Evolutionary conservation across 1,139 yeast genomes (phyloP), one percentile per base, ranked within the genome.

Genomic region (Saccharomyces hybrid): DNA sequence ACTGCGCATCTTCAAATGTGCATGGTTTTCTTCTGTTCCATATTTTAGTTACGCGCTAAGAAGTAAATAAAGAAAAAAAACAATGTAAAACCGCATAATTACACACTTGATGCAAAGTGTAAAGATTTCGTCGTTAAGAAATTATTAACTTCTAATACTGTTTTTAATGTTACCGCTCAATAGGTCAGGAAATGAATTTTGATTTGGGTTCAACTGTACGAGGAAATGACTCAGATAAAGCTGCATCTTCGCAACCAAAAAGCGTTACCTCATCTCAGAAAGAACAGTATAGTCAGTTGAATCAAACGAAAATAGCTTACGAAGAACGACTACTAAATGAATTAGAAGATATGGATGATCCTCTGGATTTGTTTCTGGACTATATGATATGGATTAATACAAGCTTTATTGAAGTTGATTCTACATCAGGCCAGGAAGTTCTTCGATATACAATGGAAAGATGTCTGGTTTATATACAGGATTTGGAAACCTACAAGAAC

Each of bases 381-480:
- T 90, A 88, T 61, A 76, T 91, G n/a, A 69, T 74, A 14, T 90
- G 96, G 96, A 81, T 82, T 6, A 82, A 80, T 54, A 76, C 77
- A 49, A 78, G 76, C 46, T 86, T 72, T 61, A 91, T 95, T 0
- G 83, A 83, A 48, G 96, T 95, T 0, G 93, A 90, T 0, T 75
- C 78, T 25, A 79, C 80, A 8, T 74, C 77, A 3, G 86, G 84
- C 46, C 85, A 90, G 59, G 91, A 90, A 0, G 73, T 89, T 52
- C 72, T 89, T 14, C 51, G 48, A 20, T 75, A 72, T 25, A 68
- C 88, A 4, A 73, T 90, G 28, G 96, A 90, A 65, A 72, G 84
- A 51, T 85, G 95, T 60, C 83, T 96, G 0, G 78, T 83, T 38
- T 76, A 76, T 59, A 88, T 89, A 64, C 75, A 85, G 61, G 90